A percentile compares a stretch with the other conserved stretches of the same genome.
These are phyloP conservation scores for Pancytospora epiphaga DNA, from an alignment of 371 early-diverging fungal species.

Conservation along the genomic window DNA sequence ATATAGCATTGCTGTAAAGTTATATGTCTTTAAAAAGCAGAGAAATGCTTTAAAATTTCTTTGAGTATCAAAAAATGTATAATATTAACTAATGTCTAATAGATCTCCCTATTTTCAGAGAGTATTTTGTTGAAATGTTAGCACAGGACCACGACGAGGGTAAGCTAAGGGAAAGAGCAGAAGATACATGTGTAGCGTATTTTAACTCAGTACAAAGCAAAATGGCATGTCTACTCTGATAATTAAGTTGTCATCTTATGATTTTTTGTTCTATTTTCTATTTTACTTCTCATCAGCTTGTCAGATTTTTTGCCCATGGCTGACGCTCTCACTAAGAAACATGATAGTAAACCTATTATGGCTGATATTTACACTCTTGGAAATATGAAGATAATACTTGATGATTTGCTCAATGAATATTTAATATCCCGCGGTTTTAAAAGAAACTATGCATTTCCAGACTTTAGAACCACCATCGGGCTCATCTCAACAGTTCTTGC, in stretches of 20 bases:
- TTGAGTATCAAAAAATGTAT: too few species aligned
- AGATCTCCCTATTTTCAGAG: too few species aligned
- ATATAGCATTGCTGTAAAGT: too few species aligned
- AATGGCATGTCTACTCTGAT: not conserved
- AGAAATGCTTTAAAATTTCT: too few species aligned
- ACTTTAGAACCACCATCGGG: conserved; percentile 41
- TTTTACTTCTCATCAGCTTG: too few species aligned
- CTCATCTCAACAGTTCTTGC: conserved; percentile 27
- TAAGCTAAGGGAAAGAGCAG: not conserved
- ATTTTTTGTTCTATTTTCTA: too few species aligned
- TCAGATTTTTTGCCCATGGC: not conserved
- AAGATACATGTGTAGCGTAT: not conserved
- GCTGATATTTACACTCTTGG: conserved; percentile 40
- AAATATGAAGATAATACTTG: conserved; percentile 42
- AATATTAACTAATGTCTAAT: too few species aligned
- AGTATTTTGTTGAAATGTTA: too few species aligned
- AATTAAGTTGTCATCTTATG: too few species aligned
- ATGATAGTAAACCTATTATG: conserved; percentile 37
- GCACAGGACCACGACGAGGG: too few species aligned
- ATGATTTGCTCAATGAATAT: conserved; percentile 44
- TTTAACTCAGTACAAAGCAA: not conserved
- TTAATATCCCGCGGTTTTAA: conserved; percentile 20
- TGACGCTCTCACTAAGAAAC: conserved; percentile 35
- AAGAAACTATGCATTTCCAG: conserved; percentile 11
- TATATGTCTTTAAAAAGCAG: too few species aligned